Base-by-base conservation (phyloP, 768 basidiomycete species). In the Tephrocybe sp. region DNA sequence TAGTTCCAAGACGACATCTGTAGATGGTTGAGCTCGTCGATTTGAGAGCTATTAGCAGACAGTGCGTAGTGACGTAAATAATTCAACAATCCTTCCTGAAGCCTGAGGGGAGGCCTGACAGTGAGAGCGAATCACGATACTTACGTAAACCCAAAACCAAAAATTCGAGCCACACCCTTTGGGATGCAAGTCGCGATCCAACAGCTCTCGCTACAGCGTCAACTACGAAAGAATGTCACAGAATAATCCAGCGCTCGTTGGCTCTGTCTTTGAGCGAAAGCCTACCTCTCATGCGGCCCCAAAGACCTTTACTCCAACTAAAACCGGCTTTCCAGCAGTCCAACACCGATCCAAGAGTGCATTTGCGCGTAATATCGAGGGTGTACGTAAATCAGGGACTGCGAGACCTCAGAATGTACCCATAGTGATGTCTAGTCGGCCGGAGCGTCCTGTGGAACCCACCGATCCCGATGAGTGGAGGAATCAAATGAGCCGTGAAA, bases 261-360 rank as follows among this genome's bases (percentile, higher is more conserved):
- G 78, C 29, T 71, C 75, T 9, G 73, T 80, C 9, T 64, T 78
- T 51, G 79, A 80, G 57, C 71, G 79, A 22, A 75, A 70, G 37
- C 57, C 68, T 10, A 53, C 57, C 21, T 53, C 68, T 9, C 46
- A 64, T 34, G 38, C 61, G 10, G 42, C 65, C 16, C 65, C 71
- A 5, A 63, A 61, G 34, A 43, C 63, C 4, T 62, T 62, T 8
- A 54, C 59, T 7, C 56, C 67, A 7, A 53, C 64, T 42, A 64
- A 68, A 27, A 73, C 73, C 22, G 85, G 85, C 8, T 88, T 88
- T 65, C 86, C 86, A 16, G 55, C 64, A 0, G 84, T 78, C 3
- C 73, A 79, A 43, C 86, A 87, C 64, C 78, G 86, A 31, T 84
- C 77, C 10, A 76, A 75, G 62, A 84, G 84, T 52, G 79, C 82